Conservation (phyloP, 2,329 filamentous ascomycete genomes). For the Arthrobotrys iridis region DNA sequence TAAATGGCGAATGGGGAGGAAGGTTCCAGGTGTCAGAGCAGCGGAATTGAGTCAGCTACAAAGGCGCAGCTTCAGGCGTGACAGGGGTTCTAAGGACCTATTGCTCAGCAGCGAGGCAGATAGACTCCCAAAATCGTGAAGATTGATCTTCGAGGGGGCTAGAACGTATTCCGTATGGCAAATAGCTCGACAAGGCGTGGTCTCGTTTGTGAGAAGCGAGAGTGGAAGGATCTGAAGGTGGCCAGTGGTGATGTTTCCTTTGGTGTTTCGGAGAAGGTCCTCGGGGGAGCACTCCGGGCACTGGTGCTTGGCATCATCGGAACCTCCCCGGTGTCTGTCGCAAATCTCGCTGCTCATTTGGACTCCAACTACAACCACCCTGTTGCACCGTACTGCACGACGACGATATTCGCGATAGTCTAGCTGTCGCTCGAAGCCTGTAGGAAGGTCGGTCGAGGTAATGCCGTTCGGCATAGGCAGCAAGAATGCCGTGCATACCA, state of each 20-base stretch:
- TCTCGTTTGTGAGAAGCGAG: not conserved
- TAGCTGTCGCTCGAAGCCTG: not conserved
- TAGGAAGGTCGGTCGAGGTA: constrained; percentile 13
- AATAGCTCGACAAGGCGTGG: not conserved
- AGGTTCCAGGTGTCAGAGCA: constrained; percentile 4
- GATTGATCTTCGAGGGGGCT: not conserved
- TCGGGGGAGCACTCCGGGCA: constrained; percentile 8
- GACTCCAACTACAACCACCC: not conserved
- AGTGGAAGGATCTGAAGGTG: constrained; percentile 8
- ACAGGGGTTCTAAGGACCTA: constrained; percentile 9
- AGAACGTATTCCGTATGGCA: not conserved
- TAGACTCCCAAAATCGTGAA: not conserved
- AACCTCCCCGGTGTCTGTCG: not conserved
- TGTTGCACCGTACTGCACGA: no score
- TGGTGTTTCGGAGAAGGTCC: constrained; percentile 12
- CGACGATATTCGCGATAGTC: constrained; percentile 3
- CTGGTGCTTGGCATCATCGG: not conserved
- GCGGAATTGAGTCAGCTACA: constrained; percentile 47
- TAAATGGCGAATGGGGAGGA: constrained; percentile 6
- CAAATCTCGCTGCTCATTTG: constrained; percentile 13
- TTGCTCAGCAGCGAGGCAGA: constrained; percentile 15
- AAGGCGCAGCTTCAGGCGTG: constrained; percentile 40
- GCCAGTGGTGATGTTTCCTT: constrained; percentile 1
- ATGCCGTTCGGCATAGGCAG: constrained; percentile 51
- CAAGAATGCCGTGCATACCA: constrained; percentile 30